Evolutionary conservation across 2,329 filamentous ascomycete species (phyloP).

Genomic region (Neonectria hederae): DNA sequence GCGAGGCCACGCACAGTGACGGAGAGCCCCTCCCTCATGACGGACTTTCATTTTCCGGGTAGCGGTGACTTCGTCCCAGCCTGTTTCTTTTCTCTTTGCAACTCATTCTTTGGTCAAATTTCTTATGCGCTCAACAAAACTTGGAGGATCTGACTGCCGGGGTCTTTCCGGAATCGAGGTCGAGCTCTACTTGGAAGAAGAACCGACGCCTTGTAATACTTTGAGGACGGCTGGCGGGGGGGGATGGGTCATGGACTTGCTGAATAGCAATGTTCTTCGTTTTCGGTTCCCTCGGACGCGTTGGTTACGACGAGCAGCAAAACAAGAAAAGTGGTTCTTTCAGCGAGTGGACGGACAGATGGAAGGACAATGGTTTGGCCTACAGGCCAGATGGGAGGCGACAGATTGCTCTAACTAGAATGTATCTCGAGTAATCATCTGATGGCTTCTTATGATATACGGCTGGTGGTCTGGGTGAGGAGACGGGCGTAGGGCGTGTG

Average conservation of each 20-base stretch:
- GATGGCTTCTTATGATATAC: conserved; percentile 40
- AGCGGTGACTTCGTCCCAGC: conserved; percentile 14
- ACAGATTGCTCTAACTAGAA: conserved; percentile 42
- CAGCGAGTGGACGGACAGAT: conserved; percentile 26
- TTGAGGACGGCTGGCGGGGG: conserved; percentile 31
- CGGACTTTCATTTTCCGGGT: conserved; percentile 22
- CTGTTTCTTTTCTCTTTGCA: conserved; percentile 35
- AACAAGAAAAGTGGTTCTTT: conserved; percentile 33
- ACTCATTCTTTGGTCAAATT: conserved; percentile 31
- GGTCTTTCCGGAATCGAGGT: conserved; percentile 33
- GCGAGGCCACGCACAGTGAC: conserved; percentile 14
- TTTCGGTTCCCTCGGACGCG: conserved; percentile 24
- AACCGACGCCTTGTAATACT: conserved; percentile 37
- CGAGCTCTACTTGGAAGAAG: conserved; percentile 33
- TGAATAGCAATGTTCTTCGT: conserved; percentile 26
- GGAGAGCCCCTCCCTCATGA: conserved; percentile 14
- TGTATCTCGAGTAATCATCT: conserved; percentile 46
- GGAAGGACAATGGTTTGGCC: conserved; percentile 28
- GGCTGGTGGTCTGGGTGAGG: conserved; percentile 41
- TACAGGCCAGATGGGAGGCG: conserved; percentile 29
- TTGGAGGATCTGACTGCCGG: conserved; percentile 36
- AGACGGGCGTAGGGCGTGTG: conserved; percentile 33
- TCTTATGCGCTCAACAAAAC: conserved; percentile 39
- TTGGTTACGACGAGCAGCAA: conserved; percentile 29
- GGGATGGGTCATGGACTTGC: conserved; percentile 30